Percentiles rank a stretch among this genome's conserved stretches.
Conservation (phyloP, 2,329 filamentous ascomycete species). For the Xylaria sp. region DNA sequence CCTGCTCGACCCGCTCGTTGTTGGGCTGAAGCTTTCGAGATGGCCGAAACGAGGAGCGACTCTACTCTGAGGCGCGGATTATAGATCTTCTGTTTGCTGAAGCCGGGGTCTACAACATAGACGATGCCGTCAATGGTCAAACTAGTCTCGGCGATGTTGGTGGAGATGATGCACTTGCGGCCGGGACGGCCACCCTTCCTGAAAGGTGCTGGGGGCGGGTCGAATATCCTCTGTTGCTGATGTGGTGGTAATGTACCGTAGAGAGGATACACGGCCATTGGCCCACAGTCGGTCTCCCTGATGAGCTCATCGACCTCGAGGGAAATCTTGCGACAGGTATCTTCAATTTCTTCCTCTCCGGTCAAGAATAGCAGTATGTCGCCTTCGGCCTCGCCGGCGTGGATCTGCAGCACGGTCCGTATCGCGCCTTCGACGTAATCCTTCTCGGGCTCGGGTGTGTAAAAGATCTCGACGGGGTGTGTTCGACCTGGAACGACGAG, state of each 20-base stretch:
- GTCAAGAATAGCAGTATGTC: constrained; percentile 96
- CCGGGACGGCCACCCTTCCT: constrained; percentile 84
- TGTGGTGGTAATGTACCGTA: constrained; percentile 93
- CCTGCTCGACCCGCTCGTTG: constrained; percentile 98
- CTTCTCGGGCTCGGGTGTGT: constrained; percentile 93
- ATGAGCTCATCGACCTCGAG: constrained; percentile 93
- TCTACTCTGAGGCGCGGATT: constrained; percentile 97
- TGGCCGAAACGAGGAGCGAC: constrained; percentile 95
- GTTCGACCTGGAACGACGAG: constrained; percentile 95
- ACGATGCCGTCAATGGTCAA: constrained; percentile 99
- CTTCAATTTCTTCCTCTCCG: constrained; percentile 98
- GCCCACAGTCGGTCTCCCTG: constrained; percentile 89
- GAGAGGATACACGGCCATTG: constrained; percentile 88
- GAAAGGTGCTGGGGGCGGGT: constrained; percentile 80
- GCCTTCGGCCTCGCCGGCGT: constrained; percentile 90
- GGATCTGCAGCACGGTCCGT: constrained; percentile 94
- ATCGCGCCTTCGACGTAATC: constrained; percentile 98
- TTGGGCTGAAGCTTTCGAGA: constrained; percentile 96
- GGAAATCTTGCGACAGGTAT: constrained; percentile 90
- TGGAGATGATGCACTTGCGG: constrained; percentile 93
- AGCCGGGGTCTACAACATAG: constrained; percentile 98
- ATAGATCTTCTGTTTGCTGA: constrained; percentile 99
- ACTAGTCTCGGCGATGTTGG: constrained; percentile 97
- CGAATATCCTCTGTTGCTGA: constrained; percentile 96
- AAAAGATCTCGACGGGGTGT: constrained; percentile 97